phyloP scores from a whole-genome alignment of 2,329 filamentous ascomycete species.

The Xylaria sp. region DNA sequence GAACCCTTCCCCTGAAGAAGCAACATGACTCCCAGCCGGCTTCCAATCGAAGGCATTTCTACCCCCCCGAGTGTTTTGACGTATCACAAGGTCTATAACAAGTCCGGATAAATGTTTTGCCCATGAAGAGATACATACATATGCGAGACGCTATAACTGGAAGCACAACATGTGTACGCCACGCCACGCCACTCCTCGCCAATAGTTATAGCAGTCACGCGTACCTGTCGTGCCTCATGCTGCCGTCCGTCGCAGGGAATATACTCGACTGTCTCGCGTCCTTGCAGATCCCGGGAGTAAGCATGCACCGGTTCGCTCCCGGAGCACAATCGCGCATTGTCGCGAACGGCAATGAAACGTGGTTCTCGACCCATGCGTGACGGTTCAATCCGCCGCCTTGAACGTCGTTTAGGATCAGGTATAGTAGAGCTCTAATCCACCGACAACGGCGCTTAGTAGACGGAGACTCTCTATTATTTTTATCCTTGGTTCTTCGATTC shows the following conservation, averaged over 20 bases:
- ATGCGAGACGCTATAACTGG: not conserved
- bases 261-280: constrained; percentile 6
- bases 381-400: too few relatives aligned
- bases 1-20: not conserved
- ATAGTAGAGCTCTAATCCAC: not conserved
- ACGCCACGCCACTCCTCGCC: not conserved
- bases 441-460: not conserved
- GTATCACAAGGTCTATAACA: not conserved
- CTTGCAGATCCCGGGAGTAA: constrained; percentile 10
- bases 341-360: not conserved
- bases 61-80: not conserved
- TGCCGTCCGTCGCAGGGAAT: constrained; percentile 3
- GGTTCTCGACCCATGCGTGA: not conserved
- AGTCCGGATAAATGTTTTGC: not conserved
- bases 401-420: not conserved
- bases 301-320: not conserved
- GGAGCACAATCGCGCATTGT: not conserved
- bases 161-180: not conserved
- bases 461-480: not conserved
- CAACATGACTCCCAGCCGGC: not conserved
- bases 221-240: constrained; percentile 2
- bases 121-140: not conserved
- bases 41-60: not conserved
- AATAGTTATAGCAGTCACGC: not conserved
- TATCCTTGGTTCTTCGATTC: not conserved